Evolutionary conservation across 2,329 filamentous ascomycete species (phyloP), one percentile per base, ranked within the genome.

Genomic region (Fusarium sp.): DNA sequence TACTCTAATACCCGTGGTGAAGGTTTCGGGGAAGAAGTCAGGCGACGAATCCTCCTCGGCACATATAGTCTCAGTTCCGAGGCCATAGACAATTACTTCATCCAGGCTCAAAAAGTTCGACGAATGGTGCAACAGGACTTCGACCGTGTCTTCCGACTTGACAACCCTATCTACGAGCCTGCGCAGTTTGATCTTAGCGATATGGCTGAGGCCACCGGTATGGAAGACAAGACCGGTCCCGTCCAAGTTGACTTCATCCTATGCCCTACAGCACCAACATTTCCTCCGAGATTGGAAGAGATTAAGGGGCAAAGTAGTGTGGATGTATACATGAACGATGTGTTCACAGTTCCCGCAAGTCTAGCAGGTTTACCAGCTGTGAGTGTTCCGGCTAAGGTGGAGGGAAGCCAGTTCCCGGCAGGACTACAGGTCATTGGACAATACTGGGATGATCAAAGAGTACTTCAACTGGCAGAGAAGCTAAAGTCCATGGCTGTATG

Each of bases 51-150:
- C 61, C 81, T 99, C 10, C 86, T 99, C 0, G 96, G 96, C 16
- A 91, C 94, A 0, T 98, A 97, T 77, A 94, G 91, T 40, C 85
- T 99, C 53, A 97, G 93, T 79, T 94, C 95, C 1, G 89, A 92
- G 65, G 94, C 94, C 11, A 96, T 97, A 75, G 92, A 97, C 78
- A 99, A 98, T 77, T 97, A 98, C 80, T 99, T 99, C 75, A 88
- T 97, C 66, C 92, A 97, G 77, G 96, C 96, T 45, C 96, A 99
- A 80, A 91, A 91, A 69, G 88, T 97, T 38, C 90, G 96, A 2
- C 86, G 93, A 56, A 83, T 97, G 18, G 92, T 99, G 3, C 91
- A 96, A 76, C 83, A 84, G 34, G 96, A 99, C 75, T 99, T 99
- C 77, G 89, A 98, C 79, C 81, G 85, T 3, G 89, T 92, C 1